Conservation (phyloP, 495 filamentous ascomycete species). For the Aspergillus kassunensis region DNA sequence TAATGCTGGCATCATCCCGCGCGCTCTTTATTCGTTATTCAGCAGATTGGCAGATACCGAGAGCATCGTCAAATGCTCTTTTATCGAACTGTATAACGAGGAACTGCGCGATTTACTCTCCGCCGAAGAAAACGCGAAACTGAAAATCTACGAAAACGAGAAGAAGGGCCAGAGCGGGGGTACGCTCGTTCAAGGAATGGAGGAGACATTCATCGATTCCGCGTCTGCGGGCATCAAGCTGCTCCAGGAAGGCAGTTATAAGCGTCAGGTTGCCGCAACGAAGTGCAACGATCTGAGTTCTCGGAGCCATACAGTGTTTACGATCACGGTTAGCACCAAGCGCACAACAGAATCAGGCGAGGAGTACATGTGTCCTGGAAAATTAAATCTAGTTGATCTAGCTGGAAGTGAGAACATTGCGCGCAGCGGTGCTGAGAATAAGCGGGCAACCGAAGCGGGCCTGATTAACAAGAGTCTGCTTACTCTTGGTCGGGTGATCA, state of each 20-base stretch:
- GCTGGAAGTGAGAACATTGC: slow-evolving; percentile 98
- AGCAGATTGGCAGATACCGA: slow-evolving; percentile 80
- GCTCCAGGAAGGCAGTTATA: slow-evolving; percentile 85
- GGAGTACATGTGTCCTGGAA: slow-evolving; percentile 88
- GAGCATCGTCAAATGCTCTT: slow-evolving; percentile 92
- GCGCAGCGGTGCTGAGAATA: slow-evolving; percentile 94
- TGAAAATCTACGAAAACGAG: slow-evolving; percentile 94
- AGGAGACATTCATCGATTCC: slow-evolving; percentile 84
- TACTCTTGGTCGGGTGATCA: slow-evolving; percentile 94
- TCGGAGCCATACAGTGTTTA: slow-evolving; percentile 94
- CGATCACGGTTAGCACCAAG: slow-evolving; percentile 85
- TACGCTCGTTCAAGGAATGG: slow-evolving; percentile 94
- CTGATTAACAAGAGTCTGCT: slow-evolving; percentile 97
- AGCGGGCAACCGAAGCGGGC: slow-evolving; percentile 90
- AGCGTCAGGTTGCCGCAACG: slow-evolving; percentile 92
- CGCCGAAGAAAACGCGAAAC: slow-evolving; percentile 70
- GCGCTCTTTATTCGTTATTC: slow-evolving; percentile 82
- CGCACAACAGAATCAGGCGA: slow-evolving; percentile 75
- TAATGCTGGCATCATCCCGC: slow-evolving; percentile 88
- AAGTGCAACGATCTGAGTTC: slow-evolving; percentile 98
- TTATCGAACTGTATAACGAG: slow-evolving; percentile 98
- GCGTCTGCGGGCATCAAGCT: slow-evolving; percentile 81
- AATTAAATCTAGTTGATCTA: slow-evolving; percentile 93
- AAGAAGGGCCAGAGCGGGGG: slow-evolving; percentile 68
- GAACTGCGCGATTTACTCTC: slow-evolving; percentile 87